A percentile compares a stretch with the other conserved stretches of the same genome.
These are phyloP conservation scores for Penicillium turbatum DNA, from an alignment of 495 filamentous ascomycete species.

Conservation along the genomic window DNA sequence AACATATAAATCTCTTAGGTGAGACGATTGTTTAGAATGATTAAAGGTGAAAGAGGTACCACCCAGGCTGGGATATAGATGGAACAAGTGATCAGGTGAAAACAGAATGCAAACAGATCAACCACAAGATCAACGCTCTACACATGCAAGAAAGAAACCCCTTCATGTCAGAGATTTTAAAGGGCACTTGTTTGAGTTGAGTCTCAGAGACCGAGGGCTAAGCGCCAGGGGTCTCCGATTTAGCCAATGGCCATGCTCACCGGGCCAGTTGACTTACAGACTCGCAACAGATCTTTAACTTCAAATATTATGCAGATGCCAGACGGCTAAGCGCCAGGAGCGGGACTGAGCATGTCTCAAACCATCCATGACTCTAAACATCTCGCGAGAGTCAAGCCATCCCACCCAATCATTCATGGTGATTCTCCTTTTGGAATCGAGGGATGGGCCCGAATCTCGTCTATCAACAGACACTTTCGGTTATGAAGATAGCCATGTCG, in stretches of 20 bases:
- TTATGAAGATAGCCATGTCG: slow-evolving; percentile 13
- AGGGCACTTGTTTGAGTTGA: neutral
- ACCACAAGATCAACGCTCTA: neutral
- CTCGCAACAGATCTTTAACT: slow-evolving; percentile 13
- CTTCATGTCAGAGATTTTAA: neutral
- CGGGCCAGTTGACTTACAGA: slow-evolving; percentile 13
- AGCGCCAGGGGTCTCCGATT: slow-evolving; percentile 10
- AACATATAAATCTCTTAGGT: too few relatives aligned
- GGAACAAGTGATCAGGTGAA: neutral
- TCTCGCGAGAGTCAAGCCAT: slow-evolving; percentile 10
- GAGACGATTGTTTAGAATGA: too few relatives aligned
- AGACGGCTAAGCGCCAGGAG: slow-evolving; percentile 23
- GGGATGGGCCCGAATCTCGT: neutral
- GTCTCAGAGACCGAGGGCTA: neutral
- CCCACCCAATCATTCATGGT: slow-evolving; percentile 17
- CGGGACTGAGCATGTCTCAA: slow-evolving; percentile 13
- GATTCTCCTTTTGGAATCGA: slow-evolving; percentile 2
- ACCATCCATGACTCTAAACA: slow-evolving; percentile 9
- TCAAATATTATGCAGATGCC: slow-evolving; percentile 2
- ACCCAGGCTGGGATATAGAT: too few relatives aligned
- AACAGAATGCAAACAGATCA: neutral
- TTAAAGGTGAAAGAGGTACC: too few relatives aligned
- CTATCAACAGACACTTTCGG: slow-evolving; percentile 8
- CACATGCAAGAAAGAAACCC: neutral
- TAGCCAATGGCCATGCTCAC: slow-evolving; percentile 4